Evolutionary conservation across 2,329 filamentous ascomycete species (phyloP).

Genomic region (Diaporthe sp.): DNA sequence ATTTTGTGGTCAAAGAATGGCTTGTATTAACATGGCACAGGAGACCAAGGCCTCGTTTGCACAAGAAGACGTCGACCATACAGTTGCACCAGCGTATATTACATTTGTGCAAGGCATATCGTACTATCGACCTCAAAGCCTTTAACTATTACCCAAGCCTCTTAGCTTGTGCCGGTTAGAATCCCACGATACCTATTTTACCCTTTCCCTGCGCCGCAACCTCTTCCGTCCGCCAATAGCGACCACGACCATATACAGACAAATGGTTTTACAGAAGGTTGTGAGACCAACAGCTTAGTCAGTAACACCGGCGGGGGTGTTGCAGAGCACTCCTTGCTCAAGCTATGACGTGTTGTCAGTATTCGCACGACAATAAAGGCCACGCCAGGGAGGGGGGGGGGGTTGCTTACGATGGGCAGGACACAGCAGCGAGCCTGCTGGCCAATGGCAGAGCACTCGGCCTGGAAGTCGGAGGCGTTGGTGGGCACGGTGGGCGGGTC

Average conservation of each 20-base stretch:
- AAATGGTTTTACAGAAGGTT: not conserved
- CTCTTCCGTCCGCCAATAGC: not conserved
- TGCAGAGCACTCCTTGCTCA: constrained; percentile 52
- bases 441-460: constrained; percentile 62
- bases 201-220: no score
- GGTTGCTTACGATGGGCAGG: constrained; percentile 59
- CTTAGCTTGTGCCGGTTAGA: not conserved
- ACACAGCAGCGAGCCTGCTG: constrained; percentile 72
- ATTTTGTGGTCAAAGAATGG: not conserved
- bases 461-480: constrained; percentile 46
- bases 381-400: fast-evolving
- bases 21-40: not conserved
- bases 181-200: not conserved
- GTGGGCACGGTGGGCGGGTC: constrained; percentile 45
- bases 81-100: not conserved
- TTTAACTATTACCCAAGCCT: not conserved
- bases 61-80: no score
- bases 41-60: no score
- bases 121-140: not conserved
- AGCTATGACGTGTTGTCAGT: constrained; percentile 45
- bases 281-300: constrained; percentile 37
- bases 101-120: not conserved
- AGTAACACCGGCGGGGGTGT: constrained; percentile 49
- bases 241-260: not conserved
- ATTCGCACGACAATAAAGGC: not conserved